Conservation (phyloP, 2,329 filamentous ascomycete species). For the Lachnellula subtilissima region DNA sequence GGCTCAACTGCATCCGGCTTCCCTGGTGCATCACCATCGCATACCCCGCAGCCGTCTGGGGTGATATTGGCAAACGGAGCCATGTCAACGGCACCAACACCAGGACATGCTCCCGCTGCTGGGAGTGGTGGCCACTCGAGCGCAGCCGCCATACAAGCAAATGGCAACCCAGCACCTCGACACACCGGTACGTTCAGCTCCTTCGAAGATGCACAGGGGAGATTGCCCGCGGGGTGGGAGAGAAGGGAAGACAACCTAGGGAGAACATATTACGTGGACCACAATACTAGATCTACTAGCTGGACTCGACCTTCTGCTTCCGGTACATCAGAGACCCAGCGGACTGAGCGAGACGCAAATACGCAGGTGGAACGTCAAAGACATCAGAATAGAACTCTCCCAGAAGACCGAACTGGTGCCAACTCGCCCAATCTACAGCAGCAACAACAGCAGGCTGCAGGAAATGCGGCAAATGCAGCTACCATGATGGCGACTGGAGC, state of each 20-base stretch:
- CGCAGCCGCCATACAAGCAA: conserved; percentile 16
- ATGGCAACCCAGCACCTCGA: conserved; percentile 20
- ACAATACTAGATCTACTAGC: conserved; percentile 93
- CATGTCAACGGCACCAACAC: conserved; percentile 27
- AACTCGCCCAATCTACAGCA: conserved; percentile 77
- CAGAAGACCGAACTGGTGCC: conserved; percentile 89
- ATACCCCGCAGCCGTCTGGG: conserved; percentile 24
- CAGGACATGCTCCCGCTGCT: conserved; percentile 32
- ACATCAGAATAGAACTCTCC: conserved; percentile 92
- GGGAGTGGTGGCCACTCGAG: conserved; percentile 27
- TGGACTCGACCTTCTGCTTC: conserved; percentile 87
- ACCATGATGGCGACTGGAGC: conserved; percentile 94
- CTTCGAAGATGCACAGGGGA: conserved; percentile 93
- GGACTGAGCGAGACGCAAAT: conserved; percentile 78
- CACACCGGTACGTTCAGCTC: conserved; percentile 65
- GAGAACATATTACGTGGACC: conserved; percentile 96
- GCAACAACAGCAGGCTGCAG: conserved; percentile 39
- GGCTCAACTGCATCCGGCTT: conserved; percentile 26
- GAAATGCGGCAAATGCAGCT: conserved; percentile 48
- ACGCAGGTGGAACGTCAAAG: conserved; percentile 89
- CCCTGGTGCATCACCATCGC: conserved; percentile 34
- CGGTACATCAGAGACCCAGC: conserved; percentile 69
- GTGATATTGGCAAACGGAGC: conserved; percentile 29
- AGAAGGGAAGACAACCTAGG: conserved; percentile 91
- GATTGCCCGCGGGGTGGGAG: conserved; percentile 91